Conservation (phyloP, 1,284 basidiomycete genomes). For the Ceratobasidium sp. region DNA sequence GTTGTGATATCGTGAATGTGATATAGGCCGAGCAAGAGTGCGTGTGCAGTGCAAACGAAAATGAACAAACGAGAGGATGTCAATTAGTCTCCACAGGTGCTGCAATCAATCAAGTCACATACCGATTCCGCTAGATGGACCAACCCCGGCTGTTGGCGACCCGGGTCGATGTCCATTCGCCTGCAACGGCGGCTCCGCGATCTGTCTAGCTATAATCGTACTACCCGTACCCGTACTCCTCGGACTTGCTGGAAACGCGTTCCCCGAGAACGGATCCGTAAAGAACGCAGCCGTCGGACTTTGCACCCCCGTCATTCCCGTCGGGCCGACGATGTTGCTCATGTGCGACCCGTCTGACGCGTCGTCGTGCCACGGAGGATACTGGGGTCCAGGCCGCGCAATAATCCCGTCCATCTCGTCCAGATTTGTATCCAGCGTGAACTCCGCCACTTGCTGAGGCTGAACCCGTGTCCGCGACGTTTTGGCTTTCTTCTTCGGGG, state of each 20-base stretch:
- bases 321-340: constrained; percentile 20
- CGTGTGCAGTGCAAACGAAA: not conserved
- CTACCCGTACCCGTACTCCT: not conserved
- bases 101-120: not conserved
- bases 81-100: constrained; percentile 20
- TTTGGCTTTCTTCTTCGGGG: too few species aligned
- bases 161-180: constrained; percentile 34
- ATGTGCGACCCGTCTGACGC: constrained; percentile 16
- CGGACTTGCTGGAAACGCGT: constrained; percentile 21
- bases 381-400: constrained; percentile 50
- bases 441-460: constrained; percentile 47
- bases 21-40: not conserved
- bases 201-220: not conserved
- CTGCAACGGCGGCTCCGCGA: constrained; percentile 16
- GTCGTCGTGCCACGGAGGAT: constrained; percentile 43
- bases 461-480: too few species aligned
- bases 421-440: constrained; percentile 82
- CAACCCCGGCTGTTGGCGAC: constrained; percentile 40
- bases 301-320: constrained; percentile 36
- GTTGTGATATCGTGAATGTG: constrained; percentile 1
- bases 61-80: not conserved
- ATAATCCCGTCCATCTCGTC: constrained; percentile 89
- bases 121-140: constrained; percentile 17
- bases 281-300: constrained; percentile 38
- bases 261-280: constrained; percentile 36